Evolutionary conservation across 2,329 filamentous ascomycete species (phyloP).

Genomic region (Apiospora hydei): DNA sequence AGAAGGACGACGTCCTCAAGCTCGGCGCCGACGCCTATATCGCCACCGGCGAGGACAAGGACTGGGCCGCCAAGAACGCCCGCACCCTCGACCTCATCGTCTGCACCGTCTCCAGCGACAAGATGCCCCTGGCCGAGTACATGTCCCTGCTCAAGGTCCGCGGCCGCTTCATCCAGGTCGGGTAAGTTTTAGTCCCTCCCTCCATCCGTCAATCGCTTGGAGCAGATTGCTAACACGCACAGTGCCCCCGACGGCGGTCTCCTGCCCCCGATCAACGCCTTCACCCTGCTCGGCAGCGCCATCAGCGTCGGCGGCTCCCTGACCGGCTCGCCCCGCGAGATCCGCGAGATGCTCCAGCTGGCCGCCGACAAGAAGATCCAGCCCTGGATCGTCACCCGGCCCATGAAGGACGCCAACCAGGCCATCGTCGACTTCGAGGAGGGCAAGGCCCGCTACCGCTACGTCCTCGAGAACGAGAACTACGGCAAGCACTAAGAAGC

Average conservation of each 20-base stretch:
- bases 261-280: slow-evolving; percentile 58
- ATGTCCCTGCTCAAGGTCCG: slow-evolving; percentile 26
- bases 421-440: slow-evolving; percentile 63
- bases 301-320: slow-evolving; percentile 56
- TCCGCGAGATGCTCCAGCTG: slow-evolving; percentile 67
- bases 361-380: slow-evolving; percentile 65
- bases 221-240: neutral
- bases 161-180: slow-evolving; percentile 29
- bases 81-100: slow-evolving; percentile 28
- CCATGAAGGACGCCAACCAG: slow-evolving; percentile 65
- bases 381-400: slow-evolving; percentile 62
- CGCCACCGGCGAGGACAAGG: slow-evolving; percentile 29
- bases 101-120: slow-evolving; percentile 29
- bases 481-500: slow-evolving; percentile 36
- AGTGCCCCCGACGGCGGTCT: slow-evolving; percentile 63
- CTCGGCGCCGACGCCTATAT: slow-evolving; percentile 29
- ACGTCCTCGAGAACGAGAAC: slow-evolving; percentile 55
- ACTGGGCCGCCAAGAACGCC: slow-evolving; percentile 27
- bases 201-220: neutral
- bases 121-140: slow-evolving; percentile 29
- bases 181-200: slow-evolving; percentile 9
- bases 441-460: slow-evolving; percentile 61
- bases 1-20: slow-evolving; percentile 29
- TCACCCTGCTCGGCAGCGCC: slow-evolving; percentile 64
- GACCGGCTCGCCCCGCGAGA: slow-evolving; percentile 63